These are phyloP conservation scores for Starmerella roubikii DNA, from an alignment of 805 yeast species.

Conservation along the genomic window DNA sequence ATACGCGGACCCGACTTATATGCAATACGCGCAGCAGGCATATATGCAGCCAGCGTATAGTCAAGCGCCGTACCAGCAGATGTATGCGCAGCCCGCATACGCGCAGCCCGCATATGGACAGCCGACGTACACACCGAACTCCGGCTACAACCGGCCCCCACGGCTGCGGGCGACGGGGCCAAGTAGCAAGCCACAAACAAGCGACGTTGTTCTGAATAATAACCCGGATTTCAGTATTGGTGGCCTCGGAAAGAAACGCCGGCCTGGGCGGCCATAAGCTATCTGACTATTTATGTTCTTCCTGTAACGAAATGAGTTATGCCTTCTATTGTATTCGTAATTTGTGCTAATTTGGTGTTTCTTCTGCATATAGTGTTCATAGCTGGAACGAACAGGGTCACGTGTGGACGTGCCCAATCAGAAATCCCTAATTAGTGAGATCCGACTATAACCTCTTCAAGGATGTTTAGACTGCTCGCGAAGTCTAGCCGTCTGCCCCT, in stretches of 20 bases:
- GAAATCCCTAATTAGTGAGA: not conserved
- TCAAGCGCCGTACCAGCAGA: not conserved
- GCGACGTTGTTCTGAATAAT: constrained; percentile 17
- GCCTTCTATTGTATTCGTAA: no score
- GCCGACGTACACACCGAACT: constrained; percentile 1
- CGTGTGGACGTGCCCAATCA: constrained; percentile 4
- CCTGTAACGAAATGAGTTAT: no score
- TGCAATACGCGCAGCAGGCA: constrained; percentile 2
- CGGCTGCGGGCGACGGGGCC: not conserved
- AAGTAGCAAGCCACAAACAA: constrained; percentile 4
- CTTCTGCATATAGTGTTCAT: no score
- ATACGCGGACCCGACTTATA: no score
- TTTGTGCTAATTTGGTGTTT: not conserved
- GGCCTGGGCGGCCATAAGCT: constrained; percentile 1
- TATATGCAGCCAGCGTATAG: not conserved
- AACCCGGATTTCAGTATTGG: constrained; percentile 21
- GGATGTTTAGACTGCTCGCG: constrained; percentile 1
- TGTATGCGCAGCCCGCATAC: no score
- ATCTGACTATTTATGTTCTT: not conserved
- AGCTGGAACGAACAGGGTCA: not conserved
- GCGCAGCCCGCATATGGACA: not conserved
- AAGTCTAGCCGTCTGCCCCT: not conserved
- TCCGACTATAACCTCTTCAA: not conserved
- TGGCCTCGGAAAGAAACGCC: constrained; percentile 5
- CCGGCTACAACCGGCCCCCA: not conserved